Percentiles rank a stretch among this genome's conserved stretches.
phyloP scores from a whole-genome alignment of 306 rosid genomes.

The Cucumis sativus region DNA sequence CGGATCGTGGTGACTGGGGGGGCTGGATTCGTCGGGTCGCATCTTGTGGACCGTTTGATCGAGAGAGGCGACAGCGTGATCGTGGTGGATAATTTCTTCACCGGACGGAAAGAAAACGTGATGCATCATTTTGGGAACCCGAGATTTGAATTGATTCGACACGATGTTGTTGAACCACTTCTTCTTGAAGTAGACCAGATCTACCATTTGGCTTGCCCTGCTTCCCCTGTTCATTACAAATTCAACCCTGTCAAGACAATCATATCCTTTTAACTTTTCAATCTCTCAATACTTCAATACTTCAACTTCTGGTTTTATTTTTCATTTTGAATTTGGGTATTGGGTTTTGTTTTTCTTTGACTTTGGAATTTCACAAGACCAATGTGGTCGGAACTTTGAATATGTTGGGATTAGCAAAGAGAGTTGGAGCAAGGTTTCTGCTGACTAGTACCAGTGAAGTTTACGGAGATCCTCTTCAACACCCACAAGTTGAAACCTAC shows the following conservation, averaged over 20 bases:
- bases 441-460: constrained; percentile 96
- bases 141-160: constrained; percentile 77
- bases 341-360: constrained; percentile 20
- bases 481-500: constrained; percentile 94
- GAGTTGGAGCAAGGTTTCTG: constrained; percentile 85
- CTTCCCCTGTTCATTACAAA: constrained; percentile 92
- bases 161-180: constrained; percentile 93
- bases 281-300: not conserved
- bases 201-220: constrained; percentile 97
- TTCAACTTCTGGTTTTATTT: not conserved
- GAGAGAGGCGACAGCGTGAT: constrained; percentile 87
- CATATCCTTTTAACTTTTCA: constrained; percentile 47
- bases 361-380: constrained; percentile 51
- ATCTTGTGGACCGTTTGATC: constrained; percentile 80
- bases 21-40: constrained; percentile 92
- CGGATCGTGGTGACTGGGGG: constrained; percentile 97
- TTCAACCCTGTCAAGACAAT: constrained; percentile 97
- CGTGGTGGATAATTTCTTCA: constrained; percentile 90
- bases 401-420: constrained; percentile 85
- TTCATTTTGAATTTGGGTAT: not conserved
- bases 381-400: constrained; percentile 96
- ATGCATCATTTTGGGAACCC: constrained; percentile 93
- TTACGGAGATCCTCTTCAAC: constrained; percentile 95
- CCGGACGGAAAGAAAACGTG: constrained; percentile 81
- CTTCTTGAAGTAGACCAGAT: constrained; percentile 93